A percentile compares a stretch with the other conserved stretches of the same genome.
phyloP scores from a whole-genome alignment of 2,329 filamentous ascomycete species.

The Aspergillus ochraceoroseus region DNA sequence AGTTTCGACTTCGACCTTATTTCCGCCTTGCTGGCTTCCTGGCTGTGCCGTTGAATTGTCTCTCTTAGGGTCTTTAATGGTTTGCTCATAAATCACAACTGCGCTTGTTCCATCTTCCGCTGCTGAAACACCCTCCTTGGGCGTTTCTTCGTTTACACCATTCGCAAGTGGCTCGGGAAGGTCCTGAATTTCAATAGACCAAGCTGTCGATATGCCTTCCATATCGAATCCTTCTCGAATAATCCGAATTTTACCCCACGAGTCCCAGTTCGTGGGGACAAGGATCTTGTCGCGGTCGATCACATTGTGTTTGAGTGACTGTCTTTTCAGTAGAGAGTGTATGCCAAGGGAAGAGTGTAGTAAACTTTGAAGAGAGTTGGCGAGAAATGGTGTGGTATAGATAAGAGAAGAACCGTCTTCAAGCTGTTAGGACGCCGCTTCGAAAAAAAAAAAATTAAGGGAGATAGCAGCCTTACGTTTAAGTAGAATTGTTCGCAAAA shows the following conservation, averaged over 20 bases:
- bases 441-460: slow-evolving; percentile 1
- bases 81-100: slow-evolving; percentile 70
- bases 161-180: slow-evolving; percentile 31
- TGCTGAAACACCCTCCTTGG: slow-evolving; percentile 17
- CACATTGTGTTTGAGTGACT: slow-evolving; percentile 80
- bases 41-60: slow-evolving; percentile 54
- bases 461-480: slow-evolving; percentile 62
- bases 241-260: slow-evolving; percentile 93
- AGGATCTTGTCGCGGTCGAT: slow-evolving; percentile 92
- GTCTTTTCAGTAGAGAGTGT: slow-evolving; percentile 72
- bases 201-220: slow-evolving; percentile 75
- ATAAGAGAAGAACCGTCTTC: slow-evolving; percentile 77
- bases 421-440: slow-evolving; percentile 14
- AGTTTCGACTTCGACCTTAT: slow-evolving; percentile 57
- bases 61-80: slow-evolving; percentile 68
- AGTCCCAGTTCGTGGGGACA: slow-evolving; percentile 96
- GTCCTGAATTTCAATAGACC: slow-evolving; percentile 76
- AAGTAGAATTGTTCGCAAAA: slow-evolving; percentile 79
- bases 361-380: slow-evolving; percentile 71
- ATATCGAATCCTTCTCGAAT: slow-evolving; percentile 88
- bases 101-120: slow-evolving; percentile 51
- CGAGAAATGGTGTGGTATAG: slow-evolving; percentile 72
- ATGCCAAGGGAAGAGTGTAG: slow-evolving; percentile 83
- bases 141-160: slow-evolving; percentile 24
- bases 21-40: slow-evolving; percentile 43